Evolutionary conservation across 2,329 filamentous ascomycete genomes (phyloP), one percentile per base, ranked within the genome.

Genomic region (Exophiala sp.): DNA sequence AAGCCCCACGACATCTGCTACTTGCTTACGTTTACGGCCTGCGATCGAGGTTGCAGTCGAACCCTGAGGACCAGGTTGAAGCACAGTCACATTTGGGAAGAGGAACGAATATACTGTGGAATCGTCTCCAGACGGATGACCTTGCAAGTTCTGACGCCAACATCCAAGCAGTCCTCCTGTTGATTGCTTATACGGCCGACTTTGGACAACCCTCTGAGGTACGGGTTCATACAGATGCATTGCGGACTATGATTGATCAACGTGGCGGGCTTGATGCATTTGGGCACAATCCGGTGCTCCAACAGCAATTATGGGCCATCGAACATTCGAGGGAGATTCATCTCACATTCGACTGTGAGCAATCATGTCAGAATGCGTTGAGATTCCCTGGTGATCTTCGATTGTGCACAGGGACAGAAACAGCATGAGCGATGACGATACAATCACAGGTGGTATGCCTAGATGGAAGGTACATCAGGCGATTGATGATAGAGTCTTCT

Each of bases 131-230:
- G 32, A 48, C 47, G 34, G 43, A 52, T 10, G 55, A 48, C 10
- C 53, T 52, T 24, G 53, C 57, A 32, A 62, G 57, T 38, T 58
- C 57, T 18, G 59, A 63, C 42, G 47, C 60, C 21, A 60, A 58
- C 34, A 54, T 63, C 39, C 61, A 63, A 38, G 57, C 61, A 4
- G 61, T 63, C 2, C 61, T 63, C n/a, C 38, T 63, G 35, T 29
- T 63, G 16, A 36, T 63, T 21, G 59, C 53, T 7, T 63, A 62
- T 40, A 57, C 61, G 5, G 43, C 61, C n/a, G 61, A 63, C 39
- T 57, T 59, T 14, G 52, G 54, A 9, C 53, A 58, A 32, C 8
- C 10, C 3, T 46, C 40, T 29, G 61, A 63, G 33, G 53, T 58
- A 6, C 40, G 38, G 11, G 45, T 63, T 10, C 61, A 63, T 43